Percentiles rank a stretch among this genome's conserved stretches.
Conservation (phyloP, 176 grass and related monocot species). For the Poa annua region DNA sequence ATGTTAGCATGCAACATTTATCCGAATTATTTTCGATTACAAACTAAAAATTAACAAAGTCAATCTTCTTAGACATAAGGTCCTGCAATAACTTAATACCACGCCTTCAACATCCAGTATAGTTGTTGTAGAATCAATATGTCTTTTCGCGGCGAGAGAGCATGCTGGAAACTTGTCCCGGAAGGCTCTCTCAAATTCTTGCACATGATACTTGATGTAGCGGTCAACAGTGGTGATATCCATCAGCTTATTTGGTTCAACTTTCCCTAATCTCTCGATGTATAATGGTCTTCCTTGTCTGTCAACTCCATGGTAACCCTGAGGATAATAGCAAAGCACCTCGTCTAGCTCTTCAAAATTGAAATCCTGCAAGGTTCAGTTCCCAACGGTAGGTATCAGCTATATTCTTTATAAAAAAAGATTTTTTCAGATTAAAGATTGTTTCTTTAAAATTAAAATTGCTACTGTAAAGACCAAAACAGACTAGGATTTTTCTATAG, state of each 20-base stretch:
- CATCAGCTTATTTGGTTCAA: constrained; percentile 80
- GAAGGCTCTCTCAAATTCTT: constrained; percentile 88
- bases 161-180: constrained; percentile 74
- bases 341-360: constrained; percentile 79
- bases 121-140: constrained; percentile 81
- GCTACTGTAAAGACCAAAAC: constrained; percentile 1
- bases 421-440: background rate
- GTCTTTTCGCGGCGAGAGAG: constrained; percentile 72
- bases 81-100: constrained; percentile 48
- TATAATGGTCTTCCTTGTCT: constrained; percentile 86
- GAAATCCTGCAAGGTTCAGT: constrained; percentile 65
- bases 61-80: constrained; percentile 10
- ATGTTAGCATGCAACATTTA: background rate
- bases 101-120: constrained; percentile 88
- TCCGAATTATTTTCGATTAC: background rate
- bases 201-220: constrained; percentile 89
- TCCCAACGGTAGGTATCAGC: background rate
- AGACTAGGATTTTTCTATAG: background rate
- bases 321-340: constrained; percentile 75
- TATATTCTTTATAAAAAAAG: background rate
- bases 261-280: constrained; percentile 80
- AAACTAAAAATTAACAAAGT: background rate
- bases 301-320: constrained; percentile 89
- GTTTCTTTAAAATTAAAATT: background rate
- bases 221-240: constrained; percentile 79